phyloP scores from a whole-genome alignment of 139 green algal genomes.

The Chara braunii region DNA sequence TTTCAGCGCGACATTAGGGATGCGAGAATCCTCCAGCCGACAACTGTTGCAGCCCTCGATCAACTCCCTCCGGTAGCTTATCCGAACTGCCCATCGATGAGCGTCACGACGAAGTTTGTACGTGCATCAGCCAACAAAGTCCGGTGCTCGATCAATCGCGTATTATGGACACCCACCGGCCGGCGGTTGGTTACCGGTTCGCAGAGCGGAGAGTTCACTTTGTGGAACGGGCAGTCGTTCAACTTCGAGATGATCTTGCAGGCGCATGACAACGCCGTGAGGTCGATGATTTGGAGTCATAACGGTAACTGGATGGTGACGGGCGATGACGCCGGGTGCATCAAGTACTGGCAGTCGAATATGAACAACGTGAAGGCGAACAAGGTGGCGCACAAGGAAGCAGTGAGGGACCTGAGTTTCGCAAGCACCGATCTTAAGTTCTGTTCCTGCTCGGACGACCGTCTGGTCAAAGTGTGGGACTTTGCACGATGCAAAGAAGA shows the following conservation, averaged over 20 bases:
- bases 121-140: slow-evolving; percentile 71
- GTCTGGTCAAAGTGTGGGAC: slow-evolving; percentile 71
- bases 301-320: slow-evolving; percentile 70
- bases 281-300: slow-evolving; percentile 62
- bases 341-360: slow-evolving; percentile 70
- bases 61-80: slow-evolving; percentile 68
- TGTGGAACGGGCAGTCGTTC: slow-evolving; percentile 79
- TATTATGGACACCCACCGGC: slow-evolving; percentile 78
- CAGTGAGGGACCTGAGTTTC: slow-evolving; percentile 52
- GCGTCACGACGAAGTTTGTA: slow-evolving; percentile 71
- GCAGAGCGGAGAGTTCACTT: slow-evolving; percentile 77
- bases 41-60: no score
- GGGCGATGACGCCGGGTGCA: slow-evolving; percentile 63
- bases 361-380: slow-evolving; percentile 55
- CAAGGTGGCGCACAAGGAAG: slow-evolving; percentile 58
- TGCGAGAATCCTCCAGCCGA: no score
- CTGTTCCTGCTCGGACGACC: slow-evolving; percentile 73
- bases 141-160: slow-evolving; percentile 31
- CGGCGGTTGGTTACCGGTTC: slow-evolving; percentile 73
- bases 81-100: slow-evolving; percentile 53
- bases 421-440: slow-evolving; percentile 79
- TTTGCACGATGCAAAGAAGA: slow-evolving; percentile 53
- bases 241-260: slow-evolving; percentile 82
- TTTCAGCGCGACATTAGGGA: no score
- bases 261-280: slow-evolving; percentile 63